Base-by-base conservation (phyloP, 495 filamentous ascomycete genomes). In the Lophiotrema nucula region DNA sequence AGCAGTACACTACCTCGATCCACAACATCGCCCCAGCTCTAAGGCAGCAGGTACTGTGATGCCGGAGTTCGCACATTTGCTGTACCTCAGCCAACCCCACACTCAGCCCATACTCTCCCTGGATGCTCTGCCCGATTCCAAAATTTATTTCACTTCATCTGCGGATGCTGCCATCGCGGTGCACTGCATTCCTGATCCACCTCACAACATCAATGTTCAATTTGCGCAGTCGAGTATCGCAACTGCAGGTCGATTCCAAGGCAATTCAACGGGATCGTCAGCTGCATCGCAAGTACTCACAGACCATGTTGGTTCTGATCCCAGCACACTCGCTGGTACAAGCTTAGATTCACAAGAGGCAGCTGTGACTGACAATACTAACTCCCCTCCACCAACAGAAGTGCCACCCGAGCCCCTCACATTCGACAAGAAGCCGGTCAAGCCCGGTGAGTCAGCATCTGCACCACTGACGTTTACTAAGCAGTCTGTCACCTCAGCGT, bases 21-120 rank as follows among this genome's bases (percentile, higher is more conserved):
- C 56, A 71, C 52, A 59, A 68, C 48, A 56, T 43, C 33, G 61
- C 52, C 57, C 66, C 60, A 42, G 62, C 63, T 21, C 45, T 31
- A 24, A 60, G 37, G 46, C 74, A 70, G 53, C 64, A 21, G 93
- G 88, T 21, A 10, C 25, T 31, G 13, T 24, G 25, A 39, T 28
- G 27, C 37, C 46, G 38, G 28, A 27, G 5, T 22, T 53, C 11
- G 53, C 60, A 83, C 75, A 80, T 22, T 81, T 73, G 22, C 62
- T 84, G 24, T 96, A 97, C 66, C 75, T 73, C 2, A 73, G 79
- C 16, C 79, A 85, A 50, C 70, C 83, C 23, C 93, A 97, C 65
- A 79, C 81, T 2, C 90, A 98, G 66, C 93, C 93, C 12, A 80
- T 96, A 25, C 79, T 98, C 8, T 95, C 91, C 0, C 78, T 96